Base-by-base conservation (phyloP, 371 early-diverging fungal genomes). In the Rhizopus stolonifer region DNA sequence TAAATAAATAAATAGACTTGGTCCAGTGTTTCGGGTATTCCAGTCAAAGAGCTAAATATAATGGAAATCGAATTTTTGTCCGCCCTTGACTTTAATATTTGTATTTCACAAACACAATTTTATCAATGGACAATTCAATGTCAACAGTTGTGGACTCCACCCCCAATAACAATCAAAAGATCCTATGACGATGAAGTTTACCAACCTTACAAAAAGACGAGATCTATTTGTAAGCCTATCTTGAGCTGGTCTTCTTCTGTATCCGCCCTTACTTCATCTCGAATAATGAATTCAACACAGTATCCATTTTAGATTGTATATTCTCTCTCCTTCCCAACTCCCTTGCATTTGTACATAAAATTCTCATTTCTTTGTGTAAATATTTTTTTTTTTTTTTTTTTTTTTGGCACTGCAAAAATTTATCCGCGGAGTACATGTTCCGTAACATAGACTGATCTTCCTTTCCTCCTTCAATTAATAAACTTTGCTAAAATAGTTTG, bases 41-140 rank as follows among this genome's bases (percentile, higher is more conserved):
- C 84, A 3, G 70, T 86, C 23, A 46, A 54, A 42, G 86, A 89
- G 63, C 64, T 89, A 24, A 81, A 83, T 46, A 83, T 81, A 11
- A 88, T 89, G 87, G 89, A 89, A 68, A 74, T 80, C 45, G 89
- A 89, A 60, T 88, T 88, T 50, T 54, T 86, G 49, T 61, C 72
- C 17, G 81, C 84, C 18, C 68, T 88, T n/a, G 70, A 82, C 31
- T 80, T 83, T 49, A 63, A 67, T 23, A 62, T 81, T 22, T 70
- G 70, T 56, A 60, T 77, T 11, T 47, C 68, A 18, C 65, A 77
- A 9, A 46, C 62, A 14, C 53, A 69, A 18, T 83, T 70, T 49
- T 57, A 56, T 15, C 42, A 58, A 36, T 82, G 83, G 83, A 57
- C 60, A 13, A 25, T 38, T 2, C 65, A 62, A 49, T 72, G 72